A percentile compares a stretch with the other conserved stretches of the same genome.
Evolutionary conservation across 2,329 filamentous ascomycete species (phyloP).

Genomic region (Diplocarpon mali): DNA sequence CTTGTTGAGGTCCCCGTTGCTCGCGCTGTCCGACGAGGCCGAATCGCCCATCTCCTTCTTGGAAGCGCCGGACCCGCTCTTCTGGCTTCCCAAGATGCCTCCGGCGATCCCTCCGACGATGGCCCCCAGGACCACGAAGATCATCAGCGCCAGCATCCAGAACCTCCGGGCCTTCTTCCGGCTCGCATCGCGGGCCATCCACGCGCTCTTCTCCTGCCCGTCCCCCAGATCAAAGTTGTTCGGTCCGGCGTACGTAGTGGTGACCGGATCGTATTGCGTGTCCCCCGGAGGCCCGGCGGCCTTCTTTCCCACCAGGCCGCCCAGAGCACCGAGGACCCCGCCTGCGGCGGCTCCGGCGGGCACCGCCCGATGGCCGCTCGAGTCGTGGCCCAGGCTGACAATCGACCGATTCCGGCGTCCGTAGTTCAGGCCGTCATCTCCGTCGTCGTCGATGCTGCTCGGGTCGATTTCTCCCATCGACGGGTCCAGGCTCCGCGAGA

Average conservation of each 20-base stretch:
- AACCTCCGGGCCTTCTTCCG: slow-evolving; percentile 58
- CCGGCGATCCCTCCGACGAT: slow-evolving; percentile 68
- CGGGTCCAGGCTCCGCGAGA: slow-evolving; percentile 24
- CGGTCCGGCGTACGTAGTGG: slow-evolving; percentile 11
- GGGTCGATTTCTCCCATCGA: slow-evolving; percentile 40
- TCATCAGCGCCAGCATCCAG: slow-evolving; percentile 54
- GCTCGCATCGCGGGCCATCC: slow-evolving; percentile 46
- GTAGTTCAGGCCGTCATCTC: slow-evolving; percentile 68
- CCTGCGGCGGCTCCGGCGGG: slow-evolving; percentile 32
- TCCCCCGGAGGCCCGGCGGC: slow-evolving; percentile 15
- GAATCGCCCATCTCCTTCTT: slow-evolving; percentile 30
- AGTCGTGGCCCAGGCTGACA: slow-evolving; percentile 23
- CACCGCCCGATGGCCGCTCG: slow-evolving; percentile 11
- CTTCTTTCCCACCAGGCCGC: slow-evolving; percentile 21
- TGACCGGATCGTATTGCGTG: slow-evolving; percentile 23
- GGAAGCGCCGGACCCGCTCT: slow-evolving; percentile 11
- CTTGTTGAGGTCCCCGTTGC: slow-evolving; percentile 61
- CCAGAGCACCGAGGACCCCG: slow-evolving; percentile 22
- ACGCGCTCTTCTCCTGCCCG: slow-evolving; percentile 51
- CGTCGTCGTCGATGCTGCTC: slow-evolving; percentile 73
- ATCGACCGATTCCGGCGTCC: slow-evolving; percentile 40
- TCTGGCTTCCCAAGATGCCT: slow-evolving; percentile 30
- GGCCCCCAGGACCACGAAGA: slow-evolving; percentile 54
- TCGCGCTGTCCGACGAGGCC: slow-evolving; percentile 45
- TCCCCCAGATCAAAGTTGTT: slow-evolving; percentile 16